phyloP scores from a whole-genome alignment of 1,139 yeast genomes.

The Geotrichum fermentans region DNA sequence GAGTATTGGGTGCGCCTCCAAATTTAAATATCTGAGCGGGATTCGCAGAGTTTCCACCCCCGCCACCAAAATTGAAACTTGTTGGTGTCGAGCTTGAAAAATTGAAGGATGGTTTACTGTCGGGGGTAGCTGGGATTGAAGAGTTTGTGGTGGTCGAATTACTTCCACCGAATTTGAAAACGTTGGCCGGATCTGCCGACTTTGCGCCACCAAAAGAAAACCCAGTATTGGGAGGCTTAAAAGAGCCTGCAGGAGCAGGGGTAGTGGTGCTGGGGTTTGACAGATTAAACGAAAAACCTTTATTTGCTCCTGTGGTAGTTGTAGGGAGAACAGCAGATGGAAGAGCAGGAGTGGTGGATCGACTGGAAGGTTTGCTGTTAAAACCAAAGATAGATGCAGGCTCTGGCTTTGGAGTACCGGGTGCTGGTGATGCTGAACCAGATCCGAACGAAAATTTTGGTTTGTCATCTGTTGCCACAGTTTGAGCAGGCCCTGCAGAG shows the following conservation, averaged over 20 bases:
- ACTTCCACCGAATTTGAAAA: slow-evolving; percentile 11
- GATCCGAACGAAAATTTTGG: slow-evolving; percentile 6
- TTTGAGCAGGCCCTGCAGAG: neutral
- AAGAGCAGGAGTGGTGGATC: slow-evolving; percentile 11
- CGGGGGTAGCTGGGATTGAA: slow-evolving; percentile 6
- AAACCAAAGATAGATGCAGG: slow-evolving; percentile 12
- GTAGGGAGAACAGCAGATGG: slow-evolving; percentile 4
- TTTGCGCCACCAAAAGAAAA: slow-evolving; percentile 12
- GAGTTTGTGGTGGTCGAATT: neutral
- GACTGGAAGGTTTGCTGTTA: slow-evolving; percentile 10
- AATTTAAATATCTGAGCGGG: slow-evolving; percentile 15
- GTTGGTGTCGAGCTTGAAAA: slow-evolving; percentile 2
- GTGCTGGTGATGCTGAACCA: slow-evolving; percentile 7
- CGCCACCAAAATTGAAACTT: slow-evolving; percentile 10
- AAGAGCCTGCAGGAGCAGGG: neutral
- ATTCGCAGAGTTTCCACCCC: neutral
- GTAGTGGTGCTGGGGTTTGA: slow-evolving; percentile 7
- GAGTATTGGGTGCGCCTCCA: neutral
- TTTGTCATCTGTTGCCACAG: slow-evolving; percentile 5
- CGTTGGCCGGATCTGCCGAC: slow-evolving; percentile 5
- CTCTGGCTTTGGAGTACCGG: slow-evolving; percentile 6
- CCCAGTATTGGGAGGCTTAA: neutral
- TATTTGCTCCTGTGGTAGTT: neutral
- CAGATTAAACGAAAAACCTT: slow-evolving; percentile 9
- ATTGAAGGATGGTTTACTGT: slow-evolving; percentile 4